Percentiles rank a stretch among this genome's conserved stretches.
Conservation (phyloP, 192 early-diverging fungal species). For the Phlyctochytrium bullatum region DNA sequence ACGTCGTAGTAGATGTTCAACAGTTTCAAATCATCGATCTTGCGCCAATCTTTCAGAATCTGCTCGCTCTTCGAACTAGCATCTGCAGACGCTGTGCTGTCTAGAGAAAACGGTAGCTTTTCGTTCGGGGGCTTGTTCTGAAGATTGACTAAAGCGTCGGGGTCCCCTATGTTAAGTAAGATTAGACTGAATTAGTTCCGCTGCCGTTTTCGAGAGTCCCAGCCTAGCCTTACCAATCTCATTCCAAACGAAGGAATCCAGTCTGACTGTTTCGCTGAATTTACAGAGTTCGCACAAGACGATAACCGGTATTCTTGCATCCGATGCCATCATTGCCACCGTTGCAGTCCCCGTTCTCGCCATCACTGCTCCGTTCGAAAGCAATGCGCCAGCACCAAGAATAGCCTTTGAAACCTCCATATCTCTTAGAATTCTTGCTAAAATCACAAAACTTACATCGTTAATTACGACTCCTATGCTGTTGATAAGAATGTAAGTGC, state of each 20-base stretch:
- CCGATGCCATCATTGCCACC: conserved; percentile 86
- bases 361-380: conserved; percentile 91
- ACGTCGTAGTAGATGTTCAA: conserved; percentile 93
- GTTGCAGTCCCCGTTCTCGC: conserved; percentile 87
- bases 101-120: conserved; percentile 14
- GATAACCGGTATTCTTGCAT: conserved; percentile 90
- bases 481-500: conserved; percentile 68
- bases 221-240: conserved; percentile 66
- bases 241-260: conserved; percentile 96
- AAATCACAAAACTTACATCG: conserved; percentile 38
- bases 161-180: conserved; percentile 54
- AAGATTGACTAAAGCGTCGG: conserved; percentile 74
- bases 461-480: conserved; percentile 75
- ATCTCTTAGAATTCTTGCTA: neutral
- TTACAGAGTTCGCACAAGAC: conserved; percentile 95
- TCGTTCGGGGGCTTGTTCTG: conserved; percentile 28
- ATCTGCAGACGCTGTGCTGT: conserved; percentile 13
- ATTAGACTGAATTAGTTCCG: neutral
- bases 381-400: conserved; percentile 87
- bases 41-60: conserved; percentile 64
- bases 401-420: conserved; percentile 83
- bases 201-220: neutral
- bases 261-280: conserved; percentile 85
- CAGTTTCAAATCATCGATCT: conserved; percentile 72
- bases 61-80: neutral